These are phyloP conservation scores for Cryomyces antarcticus DNA, from an alignment of 495 filamentous ascomycete species.

Conservation along the genomic window DNA sequence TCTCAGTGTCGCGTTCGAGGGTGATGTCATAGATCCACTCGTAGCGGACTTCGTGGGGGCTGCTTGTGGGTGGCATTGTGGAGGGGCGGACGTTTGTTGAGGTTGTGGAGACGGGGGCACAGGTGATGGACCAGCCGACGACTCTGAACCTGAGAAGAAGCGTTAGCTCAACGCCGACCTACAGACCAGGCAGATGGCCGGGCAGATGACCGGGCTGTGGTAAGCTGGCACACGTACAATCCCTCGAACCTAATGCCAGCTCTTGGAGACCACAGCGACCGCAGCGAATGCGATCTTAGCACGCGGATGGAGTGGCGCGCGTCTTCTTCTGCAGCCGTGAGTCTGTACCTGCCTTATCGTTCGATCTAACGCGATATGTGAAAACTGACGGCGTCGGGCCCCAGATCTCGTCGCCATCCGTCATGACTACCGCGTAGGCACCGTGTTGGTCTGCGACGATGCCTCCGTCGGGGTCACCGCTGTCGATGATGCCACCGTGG, in stretches of 20 bases:
- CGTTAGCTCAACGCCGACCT: too few relatives aligned
- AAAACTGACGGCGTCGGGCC: conserved; percentile 6
- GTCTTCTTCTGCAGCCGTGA: conserved; percentile 11
- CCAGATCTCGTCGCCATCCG: conserved; percentile 12
- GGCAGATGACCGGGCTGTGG: too few relatives aligned
- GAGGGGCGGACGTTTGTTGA: too few relatives aligned
- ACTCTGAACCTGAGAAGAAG: too few relatives aligned
- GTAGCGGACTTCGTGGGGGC: too few relatives aligned
- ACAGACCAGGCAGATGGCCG: too few relatives aligned
- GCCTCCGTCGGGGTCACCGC: conserved; percentile 7
- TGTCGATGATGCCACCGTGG: conserved; percentile 19
- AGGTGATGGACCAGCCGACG: too few relatives aligned
- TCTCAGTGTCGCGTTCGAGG: conserved; percentile 8
- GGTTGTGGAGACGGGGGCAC: too few relatives aligned
- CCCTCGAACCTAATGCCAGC: conserved; percentile 22
- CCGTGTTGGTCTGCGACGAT: conserved; percentile 13
- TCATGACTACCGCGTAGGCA: conserved; percentile 19
- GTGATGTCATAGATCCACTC: conserved; percentile 10
- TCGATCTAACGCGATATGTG: conserved; percentile 9
- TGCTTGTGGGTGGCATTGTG: too few relatives aligned
- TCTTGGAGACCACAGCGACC: conserved; percentile 14
- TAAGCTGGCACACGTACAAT: conserved; percentile 12
- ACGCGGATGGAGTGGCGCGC: conserved; percentile 14
- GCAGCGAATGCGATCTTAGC: conserved; percentile 15
- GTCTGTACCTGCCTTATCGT: conserved; percentile 15